Evolutionary conservation across 1,139 yeast species (phyloP).

Genomic region (Candida frijolesensis): DNA sequence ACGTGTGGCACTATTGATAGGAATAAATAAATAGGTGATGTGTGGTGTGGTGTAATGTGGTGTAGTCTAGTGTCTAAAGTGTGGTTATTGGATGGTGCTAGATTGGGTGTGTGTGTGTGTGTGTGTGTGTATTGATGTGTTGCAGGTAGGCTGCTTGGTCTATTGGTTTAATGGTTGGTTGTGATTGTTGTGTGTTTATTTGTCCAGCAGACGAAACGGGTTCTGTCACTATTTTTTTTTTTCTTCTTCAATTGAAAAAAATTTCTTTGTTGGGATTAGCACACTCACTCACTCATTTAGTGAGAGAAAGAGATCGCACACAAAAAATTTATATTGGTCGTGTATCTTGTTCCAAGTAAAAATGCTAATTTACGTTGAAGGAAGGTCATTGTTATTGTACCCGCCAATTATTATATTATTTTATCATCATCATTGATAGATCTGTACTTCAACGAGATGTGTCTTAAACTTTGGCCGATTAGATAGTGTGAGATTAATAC

Average conservation of each 20-base stretch:
- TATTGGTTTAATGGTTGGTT: background rate
- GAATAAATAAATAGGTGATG: too few relatives aligned
- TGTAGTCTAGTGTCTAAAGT: too few relatives aligned
- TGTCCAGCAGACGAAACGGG: slow-evolving; percentile 1
- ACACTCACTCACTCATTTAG: background rate
- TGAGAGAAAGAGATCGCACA: background rate
- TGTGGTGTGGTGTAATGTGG: too few relatives aligned
- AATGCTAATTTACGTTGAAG: background rate
- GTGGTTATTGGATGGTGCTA: background rate
- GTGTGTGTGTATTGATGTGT: background rate
- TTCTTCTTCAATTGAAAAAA: background rate
- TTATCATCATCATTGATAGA: too few relatives aligned
- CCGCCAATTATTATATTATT: too few relatives aligned
- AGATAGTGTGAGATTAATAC: too few relatives aligned
- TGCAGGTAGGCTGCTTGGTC: too few relatives aligned
- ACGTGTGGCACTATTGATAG: too few relatives aligned
- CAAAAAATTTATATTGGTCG: background rate
- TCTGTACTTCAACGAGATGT: too few relatives aligned
- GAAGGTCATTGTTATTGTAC: too few relatives aligned
- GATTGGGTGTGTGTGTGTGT: background rate
- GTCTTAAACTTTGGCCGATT: too few relatives aligned
- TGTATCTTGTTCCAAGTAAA: background rate
- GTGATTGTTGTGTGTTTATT: slow-evolving; percentile 1
- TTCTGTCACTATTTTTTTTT: background rate
- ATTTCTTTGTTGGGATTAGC: slow-evolving; percentile 1